Evolutionary conservation across 192 early-diverging fungal species (phyloP).

Genomic region (Coemansia sp.): DNA sequence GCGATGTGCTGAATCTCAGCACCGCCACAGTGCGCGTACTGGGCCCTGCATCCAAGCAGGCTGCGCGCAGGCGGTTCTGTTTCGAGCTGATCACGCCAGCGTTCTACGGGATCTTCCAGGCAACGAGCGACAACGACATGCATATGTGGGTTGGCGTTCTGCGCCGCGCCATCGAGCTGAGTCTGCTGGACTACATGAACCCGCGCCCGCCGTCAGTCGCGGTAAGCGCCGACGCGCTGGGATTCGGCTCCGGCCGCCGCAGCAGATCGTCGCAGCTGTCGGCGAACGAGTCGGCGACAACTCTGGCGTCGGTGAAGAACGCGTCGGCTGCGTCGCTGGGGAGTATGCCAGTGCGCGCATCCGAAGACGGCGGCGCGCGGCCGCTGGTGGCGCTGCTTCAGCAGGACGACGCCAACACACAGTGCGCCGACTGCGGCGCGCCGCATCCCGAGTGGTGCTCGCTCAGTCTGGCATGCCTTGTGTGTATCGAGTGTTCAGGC

Average conservation of each 20-base stretch:
- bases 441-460: conserved; percentile 81
- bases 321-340: conserved; percentile 18
- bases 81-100: conserved; percentile 81
- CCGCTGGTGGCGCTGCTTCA: conserved; percentile 26
- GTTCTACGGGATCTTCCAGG: conserved; percentile 71
- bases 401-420: conserved; percentile 27
- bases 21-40: conserved; percentile 46
- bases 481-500: conserved; percentile 91
- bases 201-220: conserved; percentile 3
- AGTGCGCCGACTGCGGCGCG: conserved; percentile 62
- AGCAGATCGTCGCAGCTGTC: conserved; percentile 33
- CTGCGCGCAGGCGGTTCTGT: conserved; percentile 61
- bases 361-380: conserved; percentile 14
- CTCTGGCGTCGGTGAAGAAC: conserved; percentile 18
- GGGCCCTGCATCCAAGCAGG: conserved; percentile 31
- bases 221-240: conserved; percentile 4
- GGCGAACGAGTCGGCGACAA: conserved; percentile 16
- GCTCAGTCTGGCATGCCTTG: conserved; percentile 75
- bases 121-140: conserved; percentile 66
- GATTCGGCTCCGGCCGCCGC: conserved; percentile 1
- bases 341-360: conserved; percentile 1
- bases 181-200: conserved; percentile 21
- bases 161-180: conserved; percentile 49
- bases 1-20: conserved; percentile 28
- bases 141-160: conserved; percentile 67